These are phyloP conservation scores for Boletus rex-veris DNA, from an alignment of 768 basidiomycete species.

Conservation along the genomic window DNA sequence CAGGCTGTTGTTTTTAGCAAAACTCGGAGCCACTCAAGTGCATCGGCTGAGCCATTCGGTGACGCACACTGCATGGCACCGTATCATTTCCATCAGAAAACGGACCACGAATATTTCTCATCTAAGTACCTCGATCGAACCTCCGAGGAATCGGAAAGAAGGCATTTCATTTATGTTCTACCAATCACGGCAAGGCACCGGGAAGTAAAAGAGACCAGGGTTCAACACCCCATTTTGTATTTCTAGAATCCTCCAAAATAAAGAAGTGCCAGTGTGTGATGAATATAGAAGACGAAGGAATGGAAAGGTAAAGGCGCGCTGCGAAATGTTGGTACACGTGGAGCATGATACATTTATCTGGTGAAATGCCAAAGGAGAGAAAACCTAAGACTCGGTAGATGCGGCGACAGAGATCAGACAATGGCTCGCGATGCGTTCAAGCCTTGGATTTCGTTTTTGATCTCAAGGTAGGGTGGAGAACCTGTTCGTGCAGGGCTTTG, in stretches of 20 bases:
- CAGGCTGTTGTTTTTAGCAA: too few relatives aligned
- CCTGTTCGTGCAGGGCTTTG: conserved; percentile 89
- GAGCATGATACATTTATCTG: conserved; percentile 18
- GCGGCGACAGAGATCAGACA: not conserved
- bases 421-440: conserved; percentile 8
- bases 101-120: too few relatives aligned
- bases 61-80: too few relatives aligned
- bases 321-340: conserved; percentile 26
- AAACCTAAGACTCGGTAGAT: not conserved
- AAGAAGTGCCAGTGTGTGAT: conserved; percentile 2
- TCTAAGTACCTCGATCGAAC: too few relatives aligned
- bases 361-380: conserved; percentile 5
- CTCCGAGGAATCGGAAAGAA: too few relatives aligned
- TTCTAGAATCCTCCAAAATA: conserved; percentile 2
- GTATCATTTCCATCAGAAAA: too few relatives aligned
- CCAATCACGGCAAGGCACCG: too few relatives aligned
- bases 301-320: not conserved
- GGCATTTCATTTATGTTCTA: too few relatives aligned
- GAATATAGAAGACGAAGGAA: not conserved
- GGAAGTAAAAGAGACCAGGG: conserved; percentile 5
- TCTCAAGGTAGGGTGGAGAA: conserved; percentile 63
- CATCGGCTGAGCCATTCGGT: too few relatives aligned
- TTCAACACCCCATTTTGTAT: conserved; percentile 25
- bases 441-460: conserved; percentile 25
- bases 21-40: too few relatives aligned